phyloP scores from a whole-genome alignment of 2,329 filamentous ascomycete genomes.

The Hypoxylon sp. region DNA sequence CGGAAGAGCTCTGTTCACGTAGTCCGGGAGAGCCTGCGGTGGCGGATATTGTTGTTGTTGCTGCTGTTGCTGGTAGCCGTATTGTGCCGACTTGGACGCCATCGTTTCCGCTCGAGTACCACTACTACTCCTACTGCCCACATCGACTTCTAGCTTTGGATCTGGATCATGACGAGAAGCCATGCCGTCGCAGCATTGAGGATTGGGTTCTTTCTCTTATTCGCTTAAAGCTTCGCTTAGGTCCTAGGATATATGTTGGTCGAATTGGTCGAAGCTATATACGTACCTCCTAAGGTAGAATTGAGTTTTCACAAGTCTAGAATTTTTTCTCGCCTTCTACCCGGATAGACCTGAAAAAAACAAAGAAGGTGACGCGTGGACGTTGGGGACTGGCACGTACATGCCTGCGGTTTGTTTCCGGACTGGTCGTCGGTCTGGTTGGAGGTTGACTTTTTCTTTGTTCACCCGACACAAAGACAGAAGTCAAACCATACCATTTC shows the following conservation, averaged over 20 bases:
- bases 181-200: conserved; percentile 19
- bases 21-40: conserved; percentile 33
- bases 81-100: conserved; percentile 1
- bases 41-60: conserved; percentile 28
- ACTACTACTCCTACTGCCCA: too few relatives aligned
- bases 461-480: conserved; percentile 22
- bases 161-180: conserved; percentile 16
- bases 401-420: conserved; percentile 20
- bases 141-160: conserved; percentile 3
- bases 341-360: conserved; percentile 6
- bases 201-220: background rate
- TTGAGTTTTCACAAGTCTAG: background rate
- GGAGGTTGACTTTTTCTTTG: conserved; percentile 21
- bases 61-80: background rate
- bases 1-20: conserved; percentile 38
- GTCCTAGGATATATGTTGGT: too few relatives aligned
- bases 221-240: background rate
- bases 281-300: background rate
- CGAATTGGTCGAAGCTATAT: background rate
- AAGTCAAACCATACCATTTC: too few relatives aligned
- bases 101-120: conserved; percentile 9
- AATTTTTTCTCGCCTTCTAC: background rate
- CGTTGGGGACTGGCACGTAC: background rate
- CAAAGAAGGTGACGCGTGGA: conserved; percentile 32
- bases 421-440: conserved; percentile 2